Percentiles rank a stretch among this genome's conserved stretches.
phyloP scores from a whole-genome alignment of 2,329 filamentous ascomycete species.

The Cordyceps cicadae region DNA sequence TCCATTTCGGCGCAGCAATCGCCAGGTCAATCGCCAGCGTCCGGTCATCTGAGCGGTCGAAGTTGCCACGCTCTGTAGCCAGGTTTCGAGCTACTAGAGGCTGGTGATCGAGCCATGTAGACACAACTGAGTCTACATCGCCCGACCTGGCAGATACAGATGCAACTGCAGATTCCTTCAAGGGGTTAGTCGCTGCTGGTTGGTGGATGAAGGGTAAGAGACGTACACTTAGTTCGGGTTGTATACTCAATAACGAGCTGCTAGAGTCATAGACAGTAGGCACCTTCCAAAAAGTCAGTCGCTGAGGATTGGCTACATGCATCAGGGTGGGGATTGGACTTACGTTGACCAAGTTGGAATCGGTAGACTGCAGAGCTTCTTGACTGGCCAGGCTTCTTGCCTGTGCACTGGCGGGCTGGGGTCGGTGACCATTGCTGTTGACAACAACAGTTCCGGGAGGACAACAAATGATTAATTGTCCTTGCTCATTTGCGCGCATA shows the following conservation, averaged over 20 bases:
- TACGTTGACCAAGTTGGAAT: slow-evolving; percentile 13
- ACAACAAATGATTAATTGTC: slow-evolving; percentile 12
- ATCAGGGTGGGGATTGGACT: background rate
- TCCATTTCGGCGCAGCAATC: background rate
- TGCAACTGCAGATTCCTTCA: slow-evolving; percentile 16
- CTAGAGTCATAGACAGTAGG: slow-evolving; percentile 10
- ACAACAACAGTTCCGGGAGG: slow-evolving; percentile 9
- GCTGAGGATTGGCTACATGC: slow-evolving; percentile 1
- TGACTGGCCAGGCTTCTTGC: too few relatives aligned
- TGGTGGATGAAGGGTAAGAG: background rate
- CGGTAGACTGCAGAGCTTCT: background rate
- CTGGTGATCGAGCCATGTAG: slow-evolving; percentile 5
- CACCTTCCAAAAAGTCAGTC: slow-evolving; percentile 18
- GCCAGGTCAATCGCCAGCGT: background rate
- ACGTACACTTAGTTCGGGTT: slow-evolving; percentile 16
- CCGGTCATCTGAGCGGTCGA: background rate
- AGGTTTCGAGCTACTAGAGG: too few relatives aligned
- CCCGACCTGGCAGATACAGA: slow-evolving; percentile 3
- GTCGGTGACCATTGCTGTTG: background rate
- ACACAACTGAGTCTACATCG: background rate
- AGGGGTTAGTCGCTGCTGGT: slow-evolving; percentile 16
- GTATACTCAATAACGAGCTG: slow-evolving; percentile 11
- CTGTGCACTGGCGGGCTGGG: too few relatives aligned
- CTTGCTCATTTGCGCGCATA: slow-evolving; percentile 8
- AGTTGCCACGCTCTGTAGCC: too few relatives aligned